Evolutionary conservation across 2,329 filamentous ascomycete species (phyloP).

Genomic region (Aspergillus fructus): DNA sequence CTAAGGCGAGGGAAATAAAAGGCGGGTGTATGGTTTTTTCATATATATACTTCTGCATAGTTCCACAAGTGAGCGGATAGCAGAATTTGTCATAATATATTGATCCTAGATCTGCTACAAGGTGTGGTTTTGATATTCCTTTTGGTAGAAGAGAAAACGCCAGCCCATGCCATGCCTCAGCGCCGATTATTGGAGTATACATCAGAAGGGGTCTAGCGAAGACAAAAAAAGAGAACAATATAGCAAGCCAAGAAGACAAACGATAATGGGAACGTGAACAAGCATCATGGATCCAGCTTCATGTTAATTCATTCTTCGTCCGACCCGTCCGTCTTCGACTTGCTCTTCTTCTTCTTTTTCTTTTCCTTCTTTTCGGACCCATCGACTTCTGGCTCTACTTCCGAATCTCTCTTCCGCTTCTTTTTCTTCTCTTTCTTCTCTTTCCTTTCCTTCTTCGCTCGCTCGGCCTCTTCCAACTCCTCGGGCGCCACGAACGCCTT

Average conservation of each 20-base stretch:
- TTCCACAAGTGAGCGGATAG: no score
- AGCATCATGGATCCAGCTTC: background rate
- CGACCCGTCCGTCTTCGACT: constrained; percentile 29
- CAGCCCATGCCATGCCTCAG: constrained; percentile 40
- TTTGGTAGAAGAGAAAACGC: constrained; percentile 26
- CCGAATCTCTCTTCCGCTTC: constrained; percentile 39
- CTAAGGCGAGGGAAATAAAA: no score
- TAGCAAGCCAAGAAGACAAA: constrained; percentile 19
- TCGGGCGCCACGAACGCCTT: constrained; percentile 85
- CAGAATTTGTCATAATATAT: background rate
- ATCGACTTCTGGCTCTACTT: constrained; percentile 34
- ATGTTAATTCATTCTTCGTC: constrained; percentile 26
- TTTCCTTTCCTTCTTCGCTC: constrained; percentile 47
- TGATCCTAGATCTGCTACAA: background rate
- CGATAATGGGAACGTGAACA: constrained; percentile 2
- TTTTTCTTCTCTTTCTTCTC: constrained; percentile 49
- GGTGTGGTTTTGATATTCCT: background rate
- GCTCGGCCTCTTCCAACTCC: constrained; percentile 61
- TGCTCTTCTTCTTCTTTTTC: constrained; percentile 52
- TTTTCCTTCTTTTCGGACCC: constrained; percentile 59
- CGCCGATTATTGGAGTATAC: constrained; percentile 24
- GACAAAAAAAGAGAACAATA: background rate
- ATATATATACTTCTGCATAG: background rate
- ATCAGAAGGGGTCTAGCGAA: constrained; percentile 8
- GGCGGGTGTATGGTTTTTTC: background rate